These are phyloP conservation scores for Pythium graminicola DNA, from an alignment of 352 stramenopile species.

Conservation along the genomic window DNA sequence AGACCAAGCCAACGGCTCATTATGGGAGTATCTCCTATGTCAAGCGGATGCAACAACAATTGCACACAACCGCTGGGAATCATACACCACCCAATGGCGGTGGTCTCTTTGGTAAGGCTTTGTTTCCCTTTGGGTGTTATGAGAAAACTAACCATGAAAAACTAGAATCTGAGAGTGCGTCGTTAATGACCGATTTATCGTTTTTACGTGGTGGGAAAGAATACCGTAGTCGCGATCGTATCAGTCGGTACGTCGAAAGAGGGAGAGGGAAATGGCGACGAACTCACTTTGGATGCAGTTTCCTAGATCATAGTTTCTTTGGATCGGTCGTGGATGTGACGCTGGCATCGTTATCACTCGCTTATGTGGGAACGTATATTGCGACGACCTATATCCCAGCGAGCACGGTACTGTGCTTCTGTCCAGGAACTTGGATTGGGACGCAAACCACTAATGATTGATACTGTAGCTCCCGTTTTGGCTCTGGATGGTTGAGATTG, in stretches of 20 bases:
- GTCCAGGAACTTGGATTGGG: too few relatives aligned
- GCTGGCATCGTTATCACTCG: conserved; percentile 46
- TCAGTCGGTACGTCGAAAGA: conserved; percentile 29
- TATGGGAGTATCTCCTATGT: conserved; percentile 40
- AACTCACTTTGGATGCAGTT: conserved; percentile 36
- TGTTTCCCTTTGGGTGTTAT: not conserved
- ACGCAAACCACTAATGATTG: too few relatives aligned
- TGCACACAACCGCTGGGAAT: conserved; percentile 12
- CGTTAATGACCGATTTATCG: conserved; percentile 26
- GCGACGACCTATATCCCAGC: conserved; percentile 67
- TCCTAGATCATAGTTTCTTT: conserved; percentile 75
- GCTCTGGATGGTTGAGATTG: conserved; percentile 64
- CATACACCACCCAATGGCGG: not conserved
- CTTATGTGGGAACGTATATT: conserved; percentile 67
- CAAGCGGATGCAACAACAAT: conserved; percentile 26
- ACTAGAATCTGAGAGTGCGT: conserved; percentile 27
- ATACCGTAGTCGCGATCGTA: conserved; percentile 32
- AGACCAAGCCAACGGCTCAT: conserved; percentile 18
- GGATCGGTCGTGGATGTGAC: conserved; percentile 56
- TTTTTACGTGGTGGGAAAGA: conserved; percentile 24
- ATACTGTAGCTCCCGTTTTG: conserved; percentile 51
- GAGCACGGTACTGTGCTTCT: conserved; percentile 37
- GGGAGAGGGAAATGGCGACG: too few relatives aligned
- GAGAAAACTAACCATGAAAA: not conserved
- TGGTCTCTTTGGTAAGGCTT: conserved; percentile 5